Conservation (phyloP, 2,329 filamentous ascomycete species). For the Incumbomyces delicatus region DNA sequence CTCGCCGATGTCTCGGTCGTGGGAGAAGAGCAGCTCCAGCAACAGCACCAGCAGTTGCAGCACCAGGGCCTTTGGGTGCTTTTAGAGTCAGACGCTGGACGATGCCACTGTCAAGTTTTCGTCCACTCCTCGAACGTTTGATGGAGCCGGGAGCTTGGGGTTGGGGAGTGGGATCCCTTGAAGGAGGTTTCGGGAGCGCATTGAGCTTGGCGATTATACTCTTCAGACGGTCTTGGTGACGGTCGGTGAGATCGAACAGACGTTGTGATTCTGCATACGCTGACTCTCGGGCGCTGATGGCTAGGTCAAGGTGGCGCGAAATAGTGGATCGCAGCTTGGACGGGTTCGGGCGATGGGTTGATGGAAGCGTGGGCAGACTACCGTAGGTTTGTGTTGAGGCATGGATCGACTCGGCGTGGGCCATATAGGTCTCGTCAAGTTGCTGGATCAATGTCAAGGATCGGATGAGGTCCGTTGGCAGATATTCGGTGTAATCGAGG, state of each 20-base stretch:
- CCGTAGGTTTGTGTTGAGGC: conserved; percentile 35
- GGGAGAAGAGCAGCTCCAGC: conserved; percentile 15
- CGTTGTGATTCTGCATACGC: conserved; percentile 47
- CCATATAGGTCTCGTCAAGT: conserved; percentile 36
- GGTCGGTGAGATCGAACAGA: conserved; percentile 48
- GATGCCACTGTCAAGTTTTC: conserved; percentile 28
- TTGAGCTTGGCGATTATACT: conserved; percentile 54
- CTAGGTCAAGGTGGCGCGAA: conserved; percentile 45
- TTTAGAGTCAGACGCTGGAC: conserved; percentile 32
- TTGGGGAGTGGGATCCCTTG: conserved; percentile 49
- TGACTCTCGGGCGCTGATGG: conserved; percentile 46
- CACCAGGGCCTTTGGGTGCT: conserved; percentile 17
- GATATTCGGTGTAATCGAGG: conserved; percentile 60
- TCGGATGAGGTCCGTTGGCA: conserved; percentile 54
- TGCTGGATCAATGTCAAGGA: conserved; percentile 52
- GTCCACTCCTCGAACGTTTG: conserved; percentile 32
- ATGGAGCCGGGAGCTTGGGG: conserved; percentile 25
- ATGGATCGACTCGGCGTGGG: conserved; percentile 32
- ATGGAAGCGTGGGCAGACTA: conserved; percentile 41
- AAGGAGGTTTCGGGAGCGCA: conserved; percentile 50
- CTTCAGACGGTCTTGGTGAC: conserved; percentile 47
- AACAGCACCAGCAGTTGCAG: conserved; percentile 16
- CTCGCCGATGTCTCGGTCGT: conserved; percentile 30
- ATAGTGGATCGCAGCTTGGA: conserved; percentile 46
- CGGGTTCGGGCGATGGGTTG: conserved; percentile 42